Percentiles rank a stretch among this genome's conserved stretches.
These are phyloP conservation scores for Colletotrichum tabaci DNA, from an alignment of 2,329 filamentous ascomycete genomes.

Conservation along the genomic window DNA sequence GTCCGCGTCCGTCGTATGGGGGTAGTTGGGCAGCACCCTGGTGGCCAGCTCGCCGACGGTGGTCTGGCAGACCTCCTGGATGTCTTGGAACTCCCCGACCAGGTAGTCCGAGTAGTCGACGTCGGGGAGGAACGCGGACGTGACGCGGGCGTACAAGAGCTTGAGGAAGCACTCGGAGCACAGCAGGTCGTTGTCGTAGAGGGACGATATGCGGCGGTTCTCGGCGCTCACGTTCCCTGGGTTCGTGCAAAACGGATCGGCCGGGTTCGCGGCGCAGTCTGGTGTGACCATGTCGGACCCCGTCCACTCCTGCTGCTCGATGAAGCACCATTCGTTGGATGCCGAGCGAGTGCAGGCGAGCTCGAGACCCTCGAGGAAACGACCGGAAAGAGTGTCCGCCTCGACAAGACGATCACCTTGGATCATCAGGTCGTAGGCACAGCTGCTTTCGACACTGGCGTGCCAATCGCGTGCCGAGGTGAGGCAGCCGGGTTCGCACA, in stretches of 20 bases:
- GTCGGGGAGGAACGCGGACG: constrained; percentile 25
- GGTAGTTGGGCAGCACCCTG: constrained; percentile 5
- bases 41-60: constrained; percentile 17
- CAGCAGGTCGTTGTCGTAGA: constrained; percentile 37
- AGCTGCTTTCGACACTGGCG: constrained; percentile 1
- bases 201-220: constrained; percentile 31
- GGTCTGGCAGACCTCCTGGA: constrained; percentile 31
- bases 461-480: constrained; percentile 15
- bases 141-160: constrained; percentile 13
- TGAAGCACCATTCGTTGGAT: constrained; percentile 25
- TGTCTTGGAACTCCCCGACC: constrained; percentile 25
- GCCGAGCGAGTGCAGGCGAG: constrained; percentile 12
- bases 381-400: constrained; percentile 14
- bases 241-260: constrained; percentile 36
- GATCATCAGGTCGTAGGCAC: constrained; percentile 12
- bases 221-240: constrained; percentile 17
- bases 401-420: constrained; percentile 21
- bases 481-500: constrained; percentile 19
- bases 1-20: constrained; percentile 13
- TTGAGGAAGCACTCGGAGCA: constrained; percentile 31
- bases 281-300: constrained; percentile 34
- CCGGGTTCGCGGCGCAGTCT: constrained; percentile 34
- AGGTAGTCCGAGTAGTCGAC: constrained; percentile 28
- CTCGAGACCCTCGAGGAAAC: constrained; percentile 24
- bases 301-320: constrained; percentile 34